phyloP scores from a whole-genome alignment of 75 land plant species.

The Pinus tabuliformis region DNA sequence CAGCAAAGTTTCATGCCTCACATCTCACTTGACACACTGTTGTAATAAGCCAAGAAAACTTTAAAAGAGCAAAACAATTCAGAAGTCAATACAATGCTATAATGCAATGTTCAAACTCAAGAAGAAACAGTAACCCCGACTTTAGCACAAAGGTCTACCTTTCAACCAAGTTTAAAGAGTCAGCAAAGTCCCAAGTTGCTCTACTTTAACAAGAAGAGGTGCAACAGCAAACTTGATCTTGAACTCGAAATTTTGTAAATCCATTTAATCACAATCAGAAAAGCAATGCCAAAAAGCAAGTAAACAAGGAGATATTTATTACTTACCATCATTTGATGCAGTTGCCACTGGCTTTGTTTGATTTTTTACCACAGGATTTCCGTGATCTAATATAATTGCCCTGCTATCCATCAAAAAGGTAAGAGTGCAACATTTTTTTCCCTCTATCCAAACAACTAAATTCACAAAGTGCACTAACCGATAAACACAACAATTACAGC shows the following conservation, averaged over 20 bases:
- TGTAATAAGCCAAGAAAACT: background rate
- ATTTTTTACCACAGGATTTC: conserved; percentile 69
- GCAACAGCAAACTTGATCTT: background rate
- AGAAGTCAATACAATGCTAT: background rate
- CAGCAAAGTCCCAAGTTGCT: background rate
- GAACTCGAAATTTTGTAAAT: background rate
- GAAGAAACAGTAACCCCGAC: background rate
- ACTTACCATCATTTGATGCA: conserved; percentile 62
- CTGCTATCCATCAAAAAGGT: conserved; percentile 27
- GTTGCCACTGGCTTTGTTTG: conserved; percentile 51
- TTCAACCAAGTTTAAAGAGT: background rate
- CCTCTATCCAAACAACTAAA: background rate
- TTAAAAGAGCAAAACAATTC: background rate
- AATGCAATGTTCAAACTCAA: background rate
- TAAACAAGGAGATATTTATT: background rate
- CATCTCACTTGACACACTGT: background rate
- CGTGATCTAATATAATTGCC: conserved; percentile 74
- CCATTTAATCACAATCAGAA: background rate
- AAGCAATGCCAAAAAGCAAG: background rate
- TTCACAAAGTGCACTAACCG: background rate
- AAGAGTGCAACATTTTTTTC: background rate
- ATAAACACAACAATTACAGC: background rate
- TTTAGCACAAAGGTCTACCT: background rate
- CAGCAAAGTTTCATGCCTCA: background rate
- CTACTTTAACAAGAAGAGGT: background rate